These are phyloP conservation scores for Leccinum subgranulosum DNA, from an alignment of 768 basidiomycete species.

Conservation along the genomic window DNA sequence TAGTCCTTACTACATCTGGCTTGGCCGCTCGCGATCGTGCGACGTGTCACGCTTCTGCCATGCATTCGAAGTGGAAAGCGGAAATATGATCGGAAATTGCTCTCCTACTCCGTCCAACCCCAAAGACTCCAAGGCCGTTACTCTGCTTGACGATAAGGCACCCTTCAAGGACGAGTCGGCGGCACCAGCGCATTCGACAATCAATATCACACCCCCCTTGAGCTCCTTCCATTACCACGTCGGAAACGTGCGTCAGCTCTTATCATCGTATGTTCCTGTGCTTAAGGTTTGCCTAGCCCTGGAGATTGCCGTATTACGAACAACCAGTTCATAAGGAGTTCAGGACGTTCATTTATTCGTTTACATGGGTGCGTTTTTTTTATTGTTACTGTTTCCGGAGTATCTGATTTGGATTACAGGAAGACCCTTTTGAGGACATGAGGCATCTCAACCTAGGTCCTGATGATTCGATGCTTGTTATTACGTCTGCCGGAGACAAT, in stretches of 20 bases:
- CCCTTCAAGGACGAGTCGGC: conserved; percentile 22
- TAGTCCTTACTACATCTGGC: conserved; percentile 73
- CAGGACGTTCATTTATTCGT: conserved; percentile 60
- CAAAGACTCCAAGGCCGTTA: conserved; percentile 35
- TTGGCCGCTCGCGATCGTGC: conserved; percentile 62
- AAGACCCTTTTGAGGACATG: conserved; percentile 77
- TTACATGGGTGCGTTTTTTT: conserved; percentile 46
- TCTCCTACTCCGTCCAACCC: conserved; percentile 37
- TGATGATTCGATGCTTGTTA: conserved; percentile 67
- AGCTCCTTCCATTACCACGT: conserved; percentile 64
- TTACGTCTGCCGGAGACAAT: conserved; percentile 79
- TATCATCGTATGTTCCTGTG: background rate
- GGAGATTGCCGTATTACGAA: conserved; percentile 71
- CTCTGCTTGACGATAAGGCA: conserved; percentile 42
- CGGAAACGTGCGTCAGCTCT: conserved; percentile 36
- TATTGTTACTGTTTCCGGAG: background rate
- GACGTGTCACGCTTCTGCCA: conserved; percentile 55
- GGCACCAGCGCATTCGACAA: conserved; percentile 30
- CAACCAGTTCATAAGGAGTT: conserved; percentile 67
- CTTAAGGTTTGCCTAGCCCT: conserved; percentile 37
- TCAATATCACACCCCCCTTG: conserved; percentile 52
- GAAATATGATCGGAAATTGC: conserved; percentile 53
- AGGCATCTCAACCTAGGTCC: conserved; percentile 52
- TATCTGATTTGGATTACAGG: conserved; percentile 34
- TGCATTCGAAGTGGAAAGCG: conserved; percentile 62